Evolutionary conservation across 148 eudicot genomes (phyloP), one percentile per base, ranked within the genome.

Genomic region (Suaeda aralocaspica): DNA sequence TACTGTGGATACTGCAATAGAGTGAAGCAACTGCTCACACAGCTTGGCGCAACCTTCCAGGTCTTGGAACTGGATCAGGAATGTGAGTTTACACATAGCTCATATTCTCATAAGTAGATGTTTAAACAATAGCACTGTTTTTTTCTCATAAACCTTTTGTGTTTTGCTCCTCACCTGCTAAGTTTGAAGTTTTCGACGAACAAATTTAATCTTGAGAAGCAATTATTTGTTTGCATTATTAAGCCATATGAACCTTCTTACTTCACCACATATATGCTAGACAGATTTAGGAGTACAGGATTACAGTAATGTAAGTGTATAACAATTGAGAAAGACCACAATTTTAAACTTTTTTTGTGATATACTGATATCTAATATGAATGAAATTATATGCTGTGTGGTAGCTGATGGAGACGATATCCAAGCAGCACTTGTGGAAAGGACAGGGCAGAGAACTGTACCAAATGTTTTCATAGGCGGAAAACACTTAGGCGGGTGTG

Each of bases 401-500:
- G 56, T 72, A 92, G 92, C 80, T 73, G 97, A 89, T 83, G 97
- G 97, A 42, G 71, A 72, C 46, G 90, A 67, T 2, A 79, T 85
- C 39, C 97, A 92, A 77, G 59, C 86, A 5, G 96, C 90, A 30
- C 85, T 92, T 28, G 70, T 53, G 11, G 86, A 86, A 79, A 85
- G 88, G 96, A 87, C 97, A 5, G 89, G 87, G 66, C 97, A 89
- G 74, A 77, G 87, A 46, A 87, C 97, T 14, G 97, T 92, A 25
- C 97, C 97, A 0, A 89, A 89, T 71, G 96, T 89, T 64, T 92
- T 92, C 73, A 83, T 92, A 13, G 87, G 90, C 56, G 92, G 92
- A 57, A 83, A 87, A 69, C 90, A 86, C 45, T 62, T 85, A 22
- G 96, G 97, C 16, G 96, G 96, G 53, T 89, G 80, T 59, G 92